Evolutionary conservation across 805 yeast genomes (phyloP).

Genomic region (Metschnikowia gelsemii): DNA sequence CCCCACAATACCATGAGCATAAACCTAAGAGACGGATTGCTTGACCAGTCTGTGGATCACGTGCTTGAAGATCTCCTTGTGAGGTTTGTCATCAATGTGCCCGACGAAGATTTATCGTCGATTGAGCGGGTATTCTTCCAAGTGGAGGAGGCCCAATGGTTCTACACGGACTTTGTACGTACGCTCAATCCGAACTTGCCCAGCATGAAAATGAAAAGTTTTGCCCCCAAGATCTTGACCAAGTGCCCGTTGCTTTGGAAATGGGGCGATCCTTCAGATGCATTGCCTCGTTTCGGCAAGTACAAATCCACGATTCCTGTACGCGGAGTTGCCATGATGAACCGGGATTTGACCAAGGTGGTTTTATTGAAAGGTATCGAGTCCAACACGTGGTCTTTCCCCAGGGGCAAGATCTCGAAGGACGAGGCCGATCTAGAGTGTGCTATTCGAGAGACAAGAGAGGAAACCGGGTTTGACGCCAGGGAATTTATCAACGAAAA

Average conservation of each 20-base stretch:
- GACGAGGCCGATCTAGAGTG: constrained; percentile 87
- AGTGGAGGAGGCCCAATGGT: constrained; percentile 98
- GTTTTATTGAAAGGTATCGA: constrained; percentile 84
- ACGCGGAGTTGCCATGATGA: constrained; percentile 89
- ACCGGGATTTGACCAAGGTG: constrained; percentile 63
- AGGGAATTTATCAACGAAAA: constrained; percentile 62
- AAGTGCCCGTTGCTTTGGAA: constrained; percentile 77
- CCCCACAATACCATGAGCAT: constrained; percentile 48
- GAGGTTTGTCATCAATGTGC: constrained; percentile 87
- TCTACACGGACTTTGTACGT: constrained; percentile 80
- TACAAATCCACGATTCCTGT: constrained; percentile 93
- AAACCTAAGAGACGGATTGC: constrained; percentile 55
- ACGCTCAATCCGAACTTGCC: constrained; percentile 75
- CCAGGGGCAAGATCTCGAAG: constrained; percentile 93
- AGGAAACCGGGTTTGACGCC: constrained; percentile 92
- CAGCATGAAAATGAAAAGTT: constrained; percentile 68
- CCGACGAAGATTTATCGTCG: constrained; percentile 83
- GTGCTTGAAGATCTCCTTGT: constrained; percentile 84
- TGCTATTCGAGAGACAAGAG: constrained; percentile 87
- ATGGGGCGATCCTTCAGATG: constrained; percentile 82
- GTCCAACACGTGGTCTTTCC: constrained; percentile 85
- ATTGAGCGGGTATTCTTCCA: constrained; percentile 83
- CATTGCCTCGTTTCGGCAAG: constrained; percentile 72
- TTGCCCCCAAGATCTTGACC: constrained; percentile 65
- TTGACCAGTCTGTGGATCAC: constrained; percentile 64